Conservation (phyloP, 2,329 filamentous ascomycete species). For the Cladophialophora bantiana region DNA sequence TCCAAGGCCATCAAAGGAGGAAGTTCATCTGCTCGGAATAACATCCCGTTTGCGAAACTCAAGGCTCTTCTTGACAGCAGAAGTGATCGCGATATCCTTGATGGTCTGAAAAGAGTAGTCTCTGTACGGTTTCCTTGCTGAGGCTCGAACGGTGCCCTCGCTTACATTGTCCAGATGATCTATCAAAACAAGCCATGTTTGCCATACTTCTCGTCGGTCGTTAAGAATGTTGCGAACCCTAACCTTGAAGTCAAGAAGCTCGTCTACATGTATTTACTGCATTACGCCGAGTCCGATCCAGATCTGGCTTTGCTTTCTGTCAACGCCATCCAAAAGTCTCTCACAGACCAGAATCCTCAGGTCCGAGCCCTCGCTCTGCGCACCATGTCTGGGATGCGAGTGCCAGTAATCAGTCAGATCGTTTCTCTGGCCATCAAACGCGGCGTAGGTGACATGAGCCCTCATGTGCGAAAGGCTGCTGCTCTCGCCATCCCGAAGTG, state of each 20-base stretch:
- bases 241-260: conserved; percentile 97
- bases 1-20: conserved; percentile 60
- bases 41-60: conserved; percentile 80
- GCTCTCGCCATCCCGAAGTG: conserved; percentile 96
- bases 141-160: conserved; percentile 3
- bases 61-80: conserved; percentile 95
- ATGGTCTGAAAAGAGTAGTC: conserved; percentile 87
- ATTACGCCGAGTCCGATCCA: conserved; percentile 94
- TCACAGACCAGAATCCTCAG: conserved; percentile 90
- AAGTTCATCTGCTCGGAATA: conserved; percentile 67
- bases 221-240: conserved; percentile 95
- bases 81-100: conserved; percentile 89
- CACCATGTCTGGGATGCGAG: conserved; percentile 97
- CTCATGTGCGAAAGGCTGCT: conserved; percentile 88
- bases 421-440: conserved; percentile 96
- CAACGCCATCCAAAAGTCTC: conserved; percentile 97
- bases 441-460: conserved; percentile 91
- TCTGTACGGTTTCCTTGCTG: conserved; percentile 64
- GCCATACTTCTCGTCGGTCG: conserved; percentile 94
- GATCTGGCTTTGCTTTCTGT: conserved; percentile 95
- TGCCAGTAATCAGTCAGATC: conserved; percentile 97
- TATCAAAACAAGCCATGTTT: conserved; percentile 88
- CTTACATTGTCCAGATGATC: conserved; percentile 75
- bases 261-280: conserved; percentile 96
- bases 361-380: conserved; percentile 89